Evolutionary conservation across 805 yeast species (phyloP).

Genomic region (Sugiyamaella marilandica): DNA sequence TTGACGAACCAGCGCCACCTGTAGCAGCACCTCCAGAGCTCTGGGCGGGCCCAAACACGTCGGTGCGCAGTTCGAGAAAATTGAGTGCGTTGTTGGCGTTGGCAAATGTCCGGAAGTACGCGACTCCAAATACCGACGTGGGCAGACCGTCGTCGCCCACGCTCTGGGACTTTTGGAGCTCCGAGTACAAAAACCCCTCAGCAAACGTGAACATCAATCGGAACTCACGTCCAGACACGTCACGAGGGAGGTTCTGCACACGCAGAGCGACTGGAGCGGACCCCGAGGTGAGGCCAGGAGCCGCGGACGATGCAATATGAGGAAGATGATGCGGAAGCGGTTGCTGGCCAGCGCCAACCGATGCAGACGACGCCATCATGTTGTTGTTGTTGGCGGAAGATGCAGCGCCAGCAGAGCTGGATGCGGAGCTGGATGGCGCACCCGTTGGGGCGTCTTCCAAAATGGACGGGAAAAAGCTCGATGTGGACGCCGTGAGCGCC

Average conservation of each 20-base stretch:
- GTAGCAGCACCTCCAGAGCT: conserved; percentile 5
- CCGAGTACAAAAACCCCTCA: conserved; percentile 33
- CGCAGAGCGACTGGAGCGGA: conserved; percentile 21
- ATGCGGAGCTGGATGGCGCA: neutral
- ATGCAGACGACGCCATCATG: neutral
- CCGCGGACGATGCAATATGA: neutral
- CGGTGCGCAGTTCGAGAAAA: conserved; percentile 14
- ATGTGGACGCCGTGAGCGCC: neutral
- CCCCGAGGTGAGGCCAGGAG: neutral
- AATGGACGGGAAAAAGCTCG: conserved; percentile 6
- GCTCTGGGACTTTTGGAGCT: conserved; percentile 29
- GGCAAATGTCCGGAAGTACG: conserved; percentile 18
- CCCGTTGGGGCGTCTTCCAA: conserved; percentile 1
- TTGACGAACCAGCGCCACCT: neutral
- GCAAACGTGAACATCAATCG: conserved; percentile 37
- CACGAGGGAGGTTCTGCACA: conserved; percentile 34
- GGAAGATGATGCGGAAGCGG: neutral
- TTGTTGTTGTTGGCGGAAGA: conserved; percentile 1
- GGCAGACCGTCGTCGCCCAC: conserved; percentile 22
- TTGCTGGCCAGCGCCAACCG: conserved; percentile 1
- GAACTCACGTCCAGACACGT: conserved; percentile 36
- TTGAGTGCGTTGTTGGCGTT: conserved; percentile 13
- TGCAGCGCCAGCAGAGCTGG: conserved; percentile 4
- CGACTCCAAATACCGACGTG: conserved; percentile 14
- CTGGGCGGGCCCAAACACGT: conserved; percentile 9